These are phyloP conservation scores for Epithemia pelagica DNA, from an alignment of 108 stramenopile genomes.

Conservation along the genomic window DNA sequence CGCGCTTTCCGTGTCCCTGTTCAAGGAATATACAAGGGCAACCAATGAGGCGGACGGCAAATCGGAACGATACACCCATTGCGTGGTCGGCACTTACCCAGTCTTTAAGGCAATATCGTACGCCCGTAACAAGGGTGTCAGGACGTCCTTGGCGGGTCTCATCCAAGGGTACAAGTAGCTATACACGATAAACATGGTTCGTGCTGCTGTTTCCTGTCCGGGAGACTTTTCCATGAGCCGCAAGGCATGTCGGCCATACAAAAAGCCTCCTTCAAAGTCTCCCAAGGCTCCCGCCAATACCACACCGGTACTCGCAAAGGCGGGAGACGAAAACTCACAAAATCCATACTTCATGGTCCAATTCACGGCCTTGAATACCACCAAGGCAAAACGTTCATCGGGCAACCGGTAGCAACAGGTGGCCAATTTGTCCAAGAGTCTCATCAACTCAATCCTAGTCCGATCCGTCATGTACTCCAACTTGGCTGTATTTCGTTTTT, in stretches of 20 bases:
- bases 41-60: neutral
- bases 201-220: neutral
- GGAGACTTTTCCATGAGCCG: neutral
- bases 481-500: neutral
- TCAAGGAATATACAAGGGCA: neutral
- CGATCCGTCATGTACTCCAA: neutral
- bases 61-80: neutral
- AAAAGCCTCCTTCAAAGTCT: neutral
- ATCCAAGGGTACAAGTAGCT: neutral
- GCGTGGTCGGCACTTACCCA: neutral
- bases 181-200: neutral
- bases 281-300: neutral
- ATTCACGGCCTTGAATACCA: neutral
- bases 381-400: neutral
- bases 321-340: slow-evolving; percentile 4
- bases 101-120: neutral
- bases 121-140: neutral
- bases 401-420: neutral
- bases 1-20: neutral
- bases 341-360: slow-evolving; percentile 4
- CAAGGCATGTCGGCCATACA: neutral
- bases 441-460: neutral
- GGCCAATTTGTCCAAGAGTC: neutral
- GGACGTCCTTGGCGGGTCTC: neutral
- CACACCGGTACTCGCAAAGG: slow-evolving; percentile 2